Base-by-base conservation (phyloP, 2,329 filamentous ascomycete genomes). In the Hirsutella thompsonii region DNA sequence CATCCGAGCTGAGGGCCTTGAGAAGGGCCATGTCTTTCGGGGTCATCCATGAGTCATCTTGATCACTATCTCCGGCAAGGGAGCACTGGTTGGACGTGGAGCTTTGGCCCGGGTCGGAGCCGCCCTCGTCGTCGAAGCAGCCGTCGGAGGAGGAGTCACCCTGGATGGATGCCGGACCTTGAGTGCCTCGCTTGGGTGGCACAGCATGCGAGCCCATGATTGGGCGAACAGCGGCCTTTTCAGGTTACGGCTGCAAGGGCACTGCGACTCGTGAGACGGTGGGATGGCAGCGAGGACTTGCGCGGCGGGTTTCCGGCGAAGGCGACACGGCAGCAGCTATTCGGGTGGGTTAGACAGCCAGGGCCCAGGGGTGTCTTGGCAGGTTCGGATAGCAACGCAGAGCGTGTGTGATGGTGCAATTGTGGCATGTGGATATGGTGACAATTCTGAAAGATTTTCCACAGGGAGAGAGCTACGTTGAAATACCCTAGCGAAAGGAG, bases 161-260 rank as follows among this genome's bases (percentile, higher is more conserved):
- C 32, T 44, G 44, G 46, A 45, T 46, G 45, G 48, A 46, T 18
- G 45, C 48, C 26, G 48, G 49, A 32, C 51, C 49, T 20, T 48
- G 37, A 36, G 41, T 32, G 39, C 40, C 23, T 26, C 23, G 41
- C 39, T 48, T 47, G 49, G 47, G 50, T 50, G 45, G 40, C 40
- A 50, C 46, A 45, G 44, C 37, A 42, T 46, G 49, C 46, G 46
- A 43, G 42, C 46, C 46, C 51, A 54, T 55, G 45, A 53, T 52
- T 54, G 52, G 52, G 23, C 23, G 23, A 6, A 48, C 42, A 32
- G 37, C 39, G 20, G 43, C 42, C 46, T 38, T 32, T 11, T 11
- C 23, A 26, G 11, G 23, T 26, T 26, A 26, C 20, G 38, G 40
- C 36, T 34, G 40, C 40, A 38, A 29, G 2, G 19, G n/a, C 6